Evolutionary conservation across 768 basidiomycete genomes (phyloP).

Genomic region (Lentinula guzmanii): DNA sequence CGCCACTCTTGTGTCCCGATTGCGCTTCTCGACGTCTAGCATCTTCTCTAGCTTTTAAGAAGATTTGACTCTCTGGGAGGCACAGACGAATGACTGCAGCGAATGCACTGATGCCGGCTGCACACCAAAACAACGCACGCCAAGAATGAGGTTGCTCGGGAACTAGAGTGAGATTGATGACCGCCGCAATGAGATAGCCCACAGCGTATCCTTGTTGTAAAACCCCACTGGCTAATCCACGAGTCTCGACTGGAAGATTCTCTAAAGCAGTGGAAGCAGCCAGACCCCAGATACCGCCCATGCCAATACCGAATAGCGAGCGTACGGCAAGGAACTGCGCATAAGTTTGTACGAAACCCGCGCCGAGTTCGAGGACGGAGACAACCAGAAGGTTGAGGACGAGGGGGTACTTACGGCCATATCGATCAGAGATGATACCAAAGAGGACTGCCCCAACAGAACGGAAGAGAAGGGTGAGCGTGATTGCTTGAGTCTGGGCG

Average conservation of each 20-base stretch:
- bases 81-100: slow-evolving; percentile 62
- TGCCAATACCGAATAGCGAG: slow-evolving; percentile 78
- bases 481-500: slow-evolving; percentile 46
- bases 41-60: slow-evolving; percentile 57
- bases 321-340: slow-evolving; percentile 75
- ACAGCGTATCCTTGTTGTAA: slow-evolving; percentile 87
- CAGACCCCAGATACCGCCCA: slow-evolving; percentile 90
- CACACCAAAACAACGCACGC: slow-evolving; percentile 81
- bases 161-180: slow-evolving; percentile 71
- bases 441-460: slow-evolving; percentile 79
- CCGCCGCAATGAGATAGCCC: slow-evolving; percentile 78
- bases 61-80: slow-evolving; percentile 76
- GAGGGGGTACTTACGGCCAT: slow-evolving; percentile 91
- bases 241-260: slow-evolving; percentile 79
- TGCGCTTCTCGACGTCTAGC: slow-evolving; percentile 55
- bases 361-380: slow-evolving; percentile 67
- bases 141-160: slow-evolving; percentile 39
- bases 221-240: slow-evolving; percentile 83
- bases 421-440: slow-evolving; percentile 77
- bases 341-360: slow-evolving; percentile 77
- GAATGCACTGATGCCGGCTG: slow-evolving; percentile 59
- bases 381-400: slow-evolving; percentile 71
- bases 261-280: slow-evolving; percentile 80
- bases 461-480: slow-evolving; percentile 86
- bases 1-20: slow-evolving; percentile 12